Percentiles rank a stretch among this genome's conserved stretches.
Evolutionary conservation across 73 alveolate species (phyloP).

Genomic region (Symbiodinium natans): DNA sequence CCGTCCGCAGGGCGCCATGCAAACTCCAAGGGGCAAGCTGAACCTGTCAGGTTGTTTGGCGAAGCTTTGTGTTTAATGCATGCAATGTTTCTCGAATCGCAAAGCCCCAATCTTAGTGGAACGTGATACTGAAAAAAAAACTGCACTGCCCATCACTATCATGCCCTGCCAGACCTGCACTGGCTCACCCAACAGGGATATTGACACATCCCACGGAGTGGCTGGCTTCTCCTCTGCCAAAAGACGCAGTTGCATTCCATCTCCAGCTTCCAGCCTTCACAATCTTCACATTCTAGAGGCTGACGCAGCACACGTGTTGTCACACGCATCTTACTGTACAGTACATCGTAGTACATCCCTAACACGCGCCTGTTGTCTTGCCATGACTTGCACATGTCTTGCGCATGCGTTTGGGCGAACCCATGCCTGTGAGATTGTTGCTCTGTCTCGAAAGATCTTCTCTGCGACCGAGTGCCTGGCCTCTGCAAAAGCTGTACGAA

Average conservation of each 20-base stretch:
- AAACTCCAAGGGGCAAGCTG: slow-evolving; percentile 40
- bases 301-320: too few species aligned
- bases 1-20: slow-evolving; percentile 54
- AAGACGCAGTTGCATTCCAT: not conserved
- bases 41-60: slow-evolving; percentile 1
- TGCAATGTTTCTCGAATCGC: not conserved
- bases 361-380: too few species aligned
- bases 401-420: too few species aligned
- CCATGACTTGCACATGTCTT: too few species aligned
- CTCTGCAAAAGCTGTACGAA: slow-evolving; percentile 26
- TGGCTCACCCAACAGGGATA: slow-evolving; percentile 57
- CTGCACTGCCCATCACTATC: too few species aligned
- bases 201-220: slow-evolving; percentile 1
- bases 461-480: not conserved
- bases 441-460: not conserved
- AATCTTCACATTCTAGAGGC: too few species aligned
- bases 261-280: not conserved
- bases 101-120: not conserved
- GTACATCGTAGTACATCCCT: too few species aligned
- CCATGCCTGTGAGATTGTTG: not conserved
- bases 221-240: slow-evolving; percentile 48
- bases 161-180: not conserved
- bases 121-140: too few species aligned
- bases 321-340: too few species aligned
- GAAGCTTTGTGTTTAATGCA: not conserved